Base-by-base conservation (phyloP, 1,284 basidiomycete species). In the Vanrija pseudolonga region DNA sequence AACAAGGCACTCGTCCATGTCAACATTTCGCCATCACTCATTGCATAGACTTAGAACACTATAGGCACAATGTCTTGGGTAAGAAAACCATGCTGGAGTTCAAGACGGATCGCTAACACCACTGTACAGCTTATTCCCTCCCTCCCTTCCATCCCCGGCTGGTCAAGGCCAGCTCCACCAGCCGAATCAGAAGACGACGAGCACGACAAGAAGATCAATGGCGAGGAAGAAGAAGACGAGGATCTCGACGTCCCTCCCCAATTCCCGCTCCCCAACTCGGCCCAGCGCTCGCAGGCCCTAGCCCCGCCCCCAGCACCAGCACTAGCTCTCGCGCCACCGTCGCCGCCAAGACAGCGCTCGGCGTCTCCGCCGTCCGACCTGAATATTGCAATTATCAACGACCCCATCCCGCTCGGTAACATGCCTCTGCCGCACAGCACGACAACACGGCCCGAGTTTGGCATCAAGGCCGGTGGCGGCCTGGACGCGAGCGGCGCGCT, bases 261-360 rank as follows among this genome's bases (percentile, higher is more conserved):
- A 0, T 96, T 96, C 72, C 94, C 93, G 6, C 83, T 85, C 22
- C 78, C 84, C 4, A 81, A 85, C 69, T 93, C 90, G 53, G 85
- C 86, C 15, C 93, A 96, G 68, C 85, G 92, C n/a, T 80, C 77
- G 1, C 71, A 77, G 41, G 74, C 79, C 26, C 69, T 79, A 6
- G 53, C 56, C 9, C 55, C 56, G 41, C 73, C 79, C 26, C 69
- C 79, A 6, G 53, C 56, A 7, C 55, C 56, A 1, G 51, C 68
- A 11, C 64, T 72, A 39, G 62, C 77, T 8, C 68, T 80, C n/a
- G 81, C 81, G 19, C 65, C 71, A 1, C 79, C 88, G 2, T 80
- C 84, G 2, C 80, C 83, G 4, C 83, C 85, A 1, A 79, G 81
- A 23, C 50, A 80, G 79, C 22, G 86, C 84, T 18, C 84, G 79